phyloP scores from a whole-genome alignment of 768 basidiomycete species.

The Boletus pseudo-olivaceus region DNA sequence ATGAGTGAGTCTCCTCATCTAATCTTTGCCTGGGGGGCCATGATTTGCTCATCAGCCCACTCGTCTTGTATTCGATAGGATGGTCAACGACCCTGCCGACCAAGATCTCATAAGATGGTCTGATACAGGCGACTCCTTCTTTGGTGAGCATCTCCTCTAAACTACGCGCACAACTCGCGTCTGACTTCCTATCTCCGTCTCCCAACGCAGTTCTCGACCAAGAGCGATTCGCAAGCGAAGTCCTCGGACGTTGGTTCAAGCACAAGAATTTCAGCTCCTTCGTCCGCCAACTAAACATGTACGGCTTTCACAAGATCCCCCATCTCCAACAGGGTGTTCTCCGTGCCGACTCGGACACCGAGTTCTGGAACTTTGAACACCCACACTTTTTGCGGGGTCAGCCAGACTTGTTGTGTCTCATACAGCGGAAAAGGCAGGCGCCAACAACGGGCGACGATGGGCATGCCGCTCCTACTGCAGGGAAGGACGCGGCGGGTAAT shows the following conservation, averaged over 20 bases:
- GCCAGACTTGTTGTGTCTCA: slow-evolving; percentile 81
- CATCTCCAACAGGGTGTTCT: slow-evolving; percentile 94
- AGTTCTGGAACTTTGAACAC: slow-evolving; percentile 91
- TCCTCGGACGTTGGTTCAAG: slow-evolving; percentile 95
- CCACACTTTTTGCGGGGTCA: slow-evolving; percentile 86
- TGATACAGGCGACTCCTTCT: slow-evolving; percentile 87
- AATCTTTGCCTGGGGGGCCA: slow-evolving; percentile 7
- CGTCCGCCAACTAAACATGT: slow-evolving; percentile 95
- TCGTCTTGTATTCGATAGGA: slow-evolving; percentile 44
- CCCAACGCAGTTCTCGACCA: slow-evolving; percentile 73
- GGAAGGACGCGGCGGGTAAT: slow-evolving; percentile 15
- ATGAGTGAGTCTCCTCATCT: slow-evolving; percentile 55
- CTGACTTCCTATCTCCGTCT: neutral
- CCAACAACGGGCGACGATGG: slow-evolving; percentile 31
- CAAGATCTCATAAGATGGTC: slow-evolving; percentile 90
- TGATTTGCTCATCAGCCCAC: slow-evolving; percentile 10
- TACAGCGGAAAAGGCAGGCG: slow-evolving; percentile 77
- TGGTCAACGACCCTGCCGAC: slow-evolving; percentile 85
- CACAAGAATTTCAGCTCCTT: slow-evolving; percentile 96
- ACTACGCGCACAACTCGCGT: neutral
- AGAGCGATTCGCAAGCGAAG: slow-evolving; percentile 84
- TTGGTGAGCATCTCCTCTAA: slow-evolving; percentile 48
- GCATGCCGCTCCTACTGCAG: slow-evolving; percentile 14
- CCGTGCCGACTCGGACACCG: slow-evolving; percentile 74
- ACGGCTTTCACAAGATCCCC: slow-evolving; percentile 94